These are phyloP conservation scores for Acanthamoeba lenticulata DNA, from an alignment of 208 protist species.

Conservation along the genomic window DNA sequence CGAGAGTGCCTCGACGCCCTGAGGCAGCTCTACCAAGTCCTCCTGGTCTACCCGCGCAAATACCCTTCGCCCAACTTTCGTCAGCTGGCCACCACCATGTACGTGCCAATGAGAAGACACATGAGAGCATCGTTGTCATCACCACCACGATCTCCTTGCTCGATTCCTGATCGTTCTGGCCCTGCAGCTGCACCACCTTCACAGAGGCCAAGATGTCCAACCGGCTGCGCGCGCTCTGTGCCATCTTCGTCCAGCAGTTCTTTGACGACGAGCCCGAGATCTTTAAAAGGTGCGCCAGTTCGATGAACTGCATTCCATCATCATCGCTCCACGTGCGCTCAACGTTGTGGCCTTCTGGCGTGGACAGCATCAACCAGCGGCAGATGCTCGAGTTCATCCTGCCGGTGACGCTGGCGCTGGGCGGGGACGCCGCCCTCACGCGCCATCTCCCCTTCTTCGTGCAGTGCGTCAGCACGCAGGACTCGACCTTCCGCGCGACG, in stretches of 20 bases:
- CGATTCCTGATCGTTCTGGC: not conserved
- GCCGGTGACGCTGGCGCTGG: not conserved
- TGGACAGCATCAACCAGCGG: not conserved
- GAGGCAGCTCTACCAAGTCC: not conserved
- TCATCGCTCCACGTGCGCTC: not conserved
- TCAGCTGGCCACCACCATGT: not conserved
- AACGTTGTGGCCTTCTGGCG: not conserved
- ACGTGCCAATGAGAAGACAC: no score
- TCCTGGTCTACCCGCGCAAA: not conserved
- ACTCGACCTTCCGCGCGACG: not conserved
- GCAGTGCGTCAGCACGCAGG: not conserved
- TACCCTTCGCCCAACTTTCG: not conserved
- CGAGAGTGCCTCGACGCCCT: not conserved
- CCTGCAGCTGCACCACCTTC: not conserved
- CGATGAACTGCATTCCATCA: not conserved
- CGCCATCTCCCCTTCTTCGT: constrained; percentile 22
- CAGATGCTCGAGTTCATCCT: constrained; percentile 15
- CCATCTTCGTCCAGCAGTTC: not conserved
- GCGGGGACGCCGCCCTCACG: not conserved
- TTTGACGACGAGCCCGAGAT: constrained; percentile 36
- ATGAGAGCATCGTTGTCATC: no score
- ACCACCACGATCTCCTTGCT: no score
- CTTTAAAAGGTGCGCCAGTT: not conserved
- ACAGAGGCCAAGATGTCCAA: not conserved
- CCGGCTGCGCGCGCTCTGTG: not conserved